Conservation (phyloP, 2,329 filamentous ascomycete genomes). For the Colletotrichum sansevieriae region DNA sequence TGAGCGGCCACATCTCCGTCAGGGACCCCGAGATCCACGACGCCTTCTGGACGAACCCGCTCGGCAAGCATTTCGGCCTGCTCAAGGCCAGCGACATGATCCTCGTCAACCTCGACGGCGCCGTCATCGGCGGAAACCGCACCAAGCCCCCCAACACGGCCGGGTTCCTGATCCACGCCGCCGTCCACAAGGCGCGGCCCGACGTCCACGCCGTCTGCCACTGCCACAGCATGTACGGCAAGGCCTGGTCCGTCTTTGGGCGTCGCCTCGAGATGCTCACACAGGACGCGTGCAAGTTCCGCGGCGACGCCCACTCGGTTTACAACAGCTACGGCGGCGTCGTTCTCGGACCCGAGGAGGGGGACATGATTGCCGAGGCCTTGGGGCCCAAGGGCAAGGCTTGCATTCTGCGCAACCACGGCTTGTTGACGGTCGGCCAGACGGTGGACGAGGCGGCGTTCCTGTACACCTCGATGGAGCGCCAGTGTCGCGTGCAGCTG, state of each 20-base stretch:
- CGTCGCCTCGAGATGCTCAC: conserved; percentile 76
- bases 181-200: conserved; percentile 73
- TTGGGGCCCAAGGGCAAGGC: conserved; percentile 70
- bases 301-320: conserved; percentile 71
- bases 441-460: conserved; percentile 82
- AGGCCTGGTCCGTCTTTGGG: conserved; percentile 76
- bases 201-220: conserved; percentile 78
- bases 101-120: conserved; percentile 70
- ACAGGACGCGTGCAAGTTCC: conserved; percentile 74
- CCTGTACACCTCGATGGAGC: conserved; percentile 76
- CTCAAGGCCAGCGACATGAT: conserved; percentile 78
- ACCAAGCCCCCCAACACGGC: conserved; percentile 73
- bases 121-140: conserved; percentile 73
- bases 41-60: conserved; percentile 77
- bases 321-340: conserved; percentile 68
- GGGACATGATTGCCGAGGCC: conserved; percentile 71
- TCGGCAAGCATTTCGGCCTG: conserved; percentile 75
- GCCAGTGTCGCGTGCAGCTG: conserved; percentile 75
- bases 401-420: conserved; percentile 78
- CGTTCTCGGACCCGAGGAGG: conserved; percentile 72
- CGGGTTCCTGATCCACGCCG: conserved; percentile 77
- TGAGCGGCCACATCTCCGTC: conserved; percentile 75
- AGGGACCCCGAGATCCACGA: conserved; percentile 72
- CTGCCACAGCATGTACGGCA: conserved; percentile 73
- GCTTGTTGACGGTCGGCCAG: conserved; percentile 74